Percentiles rank a stretch among this genome's conserved stretches.
These are phyloP conservation scores for Cytospora mali DNA, from an alignment of 2,329 filamentous ascomycete species.

Conservation along the genomic window DNA sequence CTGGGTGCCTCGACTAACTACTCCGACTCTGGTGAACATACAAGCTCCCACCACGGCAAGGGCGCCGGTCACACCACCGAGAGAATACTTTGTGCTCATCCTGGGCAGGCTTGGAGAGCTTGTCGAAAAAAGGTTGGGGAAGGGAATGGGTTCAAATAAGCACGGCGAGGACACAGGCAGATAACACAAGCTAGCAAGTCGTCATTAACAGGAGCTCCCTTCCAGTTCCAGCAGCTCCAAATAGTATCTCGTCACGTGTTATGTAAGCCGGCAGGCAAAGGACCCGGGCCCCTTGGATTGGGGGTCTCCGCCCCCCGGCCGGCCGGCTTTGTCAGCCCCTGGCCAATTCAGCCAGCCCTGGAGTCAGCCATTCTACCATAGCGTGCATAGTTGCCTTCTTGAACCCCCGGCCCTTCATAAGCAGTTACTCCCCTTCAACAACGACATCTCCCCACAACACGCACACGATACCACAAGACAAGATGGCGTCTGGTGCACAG, in stretches of 20 bases:
- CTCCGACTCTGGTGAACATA: conserved; percentile 51
- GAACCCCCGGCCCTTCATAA: conserved; percentile 13
- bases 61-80: conserved; percentile 68
- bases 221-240: conserved; percentile 4
- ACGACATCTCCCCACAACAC: conserved; percentile 33
- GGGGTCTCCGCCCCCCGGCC: background rate
- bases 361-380: background rate
- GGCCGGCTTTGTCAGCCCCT: conserved; percentile 20
- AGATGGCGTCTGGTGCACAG: conserved; percentile 55
- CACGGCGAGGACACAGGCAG: conserved; percentile 9
- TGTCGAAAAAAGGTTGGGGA: background rate
- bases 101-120: conserved; percentile 36
- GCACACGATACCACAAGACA: conserved; percentile 31
- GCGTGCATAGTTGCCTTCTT: background rate
- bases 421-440: conserved; percentile 10
- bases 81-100: conserved; percentile 75
- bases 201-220: conserved; percentile 26
- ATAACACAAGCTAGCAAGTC: conserved; percentile 18
- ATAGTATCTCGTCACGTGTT: conserved; percentile 19
- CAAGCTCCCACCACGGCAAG: conserved; percentile 76
- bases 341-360: too few relatives aligned
- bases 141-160: background rate
- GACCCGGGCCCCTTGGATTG: background rate
- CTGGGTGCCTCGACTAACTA: conserved; percentile 20
- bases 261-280: conserved; percentile 8